phyloP scores from a whole-genome alignment of 2,329 filamentous ascomycete species.

The Hypoxylon sp. region DNA sequence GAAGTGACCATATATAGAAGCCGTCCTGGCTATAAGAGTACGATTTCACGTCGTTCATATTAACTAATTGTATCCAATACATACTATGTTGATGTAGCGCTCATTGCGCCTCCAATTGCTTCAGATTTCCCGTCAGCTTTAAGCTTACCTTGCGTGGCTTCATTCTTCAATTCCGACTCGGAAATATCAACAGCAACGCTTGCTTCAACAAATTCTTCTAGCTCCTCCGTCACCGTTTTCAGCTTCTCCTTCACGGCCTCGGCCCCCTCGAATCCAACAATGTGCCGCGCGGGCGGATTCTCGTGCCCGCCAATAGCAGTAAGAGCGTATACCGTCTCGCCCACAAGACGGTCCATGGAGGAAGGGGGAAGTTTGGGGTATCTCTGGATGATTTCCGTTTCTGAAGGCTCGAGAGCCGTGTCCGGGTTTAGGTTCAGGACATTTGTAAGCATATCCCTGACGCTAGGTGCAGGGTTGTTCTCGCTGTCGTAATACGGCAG shows the following conservation, averaged over 20 bases:
- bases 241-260: constrained; percentile 94
- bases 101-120: constrained; percentile 38
- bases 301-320: constrained; percentile 95
- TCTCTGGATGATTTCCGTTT: constrained; percentile 70
- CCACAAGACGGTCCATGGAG: constrained; percentile 80
- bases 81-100: constrained; percentile 26
- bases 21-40: not conserved
- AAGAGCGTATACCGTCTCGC: constrained; percentile 91
- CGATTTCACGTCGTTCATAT: not conserved
- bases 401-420: constrained; percentile 63
- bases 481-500: constrained; percentile 75
- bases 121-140: constrained; percentile 44
- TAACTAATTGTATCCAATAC: constrained; percentile 5
- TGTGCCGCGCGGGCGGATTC: constrained; percentile 93
- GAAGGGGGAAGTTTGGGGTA: constrained; percentile 80
- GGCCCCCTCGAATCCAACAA: constrained; percentile 91
- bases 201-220: constrained; percentile 95
- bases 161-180: constrained; percentile 68
- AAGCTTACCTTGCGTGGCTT: constrained; percentile 62
- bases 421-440: constrained; percentile 83
- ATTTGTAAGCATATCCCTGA: constrained; percentile 85
- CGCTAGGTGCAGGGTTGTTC: constrained; percentile 81
- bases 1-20: not conserved
- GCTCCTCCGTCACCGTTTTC: constrained; percentile 94
- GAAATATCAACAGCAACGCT: constrained; percentile 87